Evolutionary conservation across 371 early-diverging fungal species (phyloP), one percentile per base, ranked within the genome.

Genomic region (Apophysomyces sp.): DNA sequence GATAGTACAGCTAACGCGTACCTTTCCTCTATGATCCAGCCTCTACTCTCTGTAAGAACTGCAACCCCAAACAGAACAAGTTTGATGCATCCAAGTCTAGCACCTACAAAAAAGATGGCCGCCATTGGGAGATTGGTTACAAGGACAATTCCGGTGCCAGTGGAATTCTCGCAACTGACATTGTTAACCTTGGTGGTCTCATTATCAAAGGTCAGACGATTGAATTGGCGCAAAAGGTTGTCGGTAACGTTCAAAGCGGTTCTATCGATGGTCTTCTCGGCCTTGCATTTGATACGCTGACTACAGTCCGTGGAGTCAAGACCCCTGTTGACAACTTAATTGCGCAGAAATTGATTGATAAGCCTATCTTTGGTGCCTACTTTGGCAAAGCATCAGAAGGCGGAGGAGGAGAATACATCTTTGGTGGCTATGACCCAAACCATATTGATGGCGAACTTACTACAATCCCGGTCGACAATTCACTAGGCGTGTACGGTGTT

Each of bases 91-190:
- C 58, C 40, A 40, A 69, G 56, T 80, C 81, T 4, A 63, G 63
- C 15, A 77, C 83, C 3, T 83, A 63, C 65, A 54, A 74, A 36
- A 51, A 69, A 27, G 72, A 71, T 4, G 73, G 70, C 16, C 62
- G 67, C 29, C 11, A 52, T 0, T 82, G 80, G 80, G 31, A n/a
- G 5, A 82, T 82, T 49, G 11, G 31, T 15, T 82, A 82, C 26
- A 80, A 80, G 4, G 82, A 82, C 36, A 67, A 69, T 1, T 76
- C 78, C 15, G 61, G 53, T 18, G 74, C 80, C n/a, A 68, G 68
- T 4, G 83, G 80, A 36, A 59, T 66, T 21, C 57, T 74, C 16
- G 83, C 72, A 4, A 58, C 52, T 5, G 83, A 83, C 61, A 61
- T 69, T 30, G 75, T 83, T 36, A 63, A 37, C 15, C 66, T 83